phyloP scores from a whole-genome alignment of 345 rosid genomes.

The Geranium brycei region DNA sequence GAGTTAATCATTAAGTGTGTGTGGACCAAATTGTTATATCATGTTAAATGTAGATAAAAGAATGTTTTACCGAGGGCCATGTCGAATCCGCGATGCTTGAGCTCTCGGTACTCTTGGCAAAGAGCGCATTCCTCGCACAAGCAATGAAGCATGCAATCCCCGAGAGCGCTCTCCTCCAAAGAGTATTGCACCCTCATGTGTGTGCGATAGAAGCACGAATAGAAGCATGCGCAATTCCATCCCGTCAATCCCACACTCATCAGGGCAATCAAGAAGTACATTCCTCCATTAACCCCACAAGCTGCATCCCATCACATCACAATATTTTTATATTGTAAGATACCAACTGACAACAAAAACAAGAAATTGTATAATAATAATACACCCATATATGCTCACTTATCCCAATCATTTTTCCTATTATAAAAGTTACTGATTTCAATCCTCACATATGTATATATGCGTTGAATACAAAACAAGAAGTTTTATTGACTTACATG shows the following conservation, averaged over 20 bases:
- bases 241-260: background rate
- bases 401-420: no score
- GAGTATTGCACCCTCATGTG: slow-evolving; percentile 29
- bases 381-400: no score
- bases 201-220: slow-evolving; percentile 27
- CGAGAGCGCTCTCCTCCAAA: background rate
- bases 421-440: no score
- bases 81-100: slow-evolving; percentile 6
- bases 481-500: slow-evolving; percentile 18
- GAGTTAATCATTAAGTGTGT: background rate
- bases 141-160: slow-evolving; percentile 4
- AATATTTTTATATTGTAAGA: no score
- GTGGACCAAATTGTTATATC: background rate
- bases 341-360: no score
- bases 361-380: no score
- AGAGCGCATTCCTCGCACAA: slow-evolving; percentile 10
- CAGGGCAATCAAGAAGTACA: slow-evolving; percentile 19
- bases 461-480: no score
- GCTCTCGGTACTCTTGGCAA: slow-evolving; percentile 9
- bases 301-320: slow-evolving; percentile 16
- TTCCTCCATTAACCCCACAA: slow-evolving; percentile 26
- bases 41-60: background rate
- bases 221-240: slow-evolving; percentile 16
- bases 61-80: background rate
- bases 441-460: no score